Evolutionary conservation across 805 yeast genomes (phyloP).

Genomic region (Komagataella populi): DNA sequence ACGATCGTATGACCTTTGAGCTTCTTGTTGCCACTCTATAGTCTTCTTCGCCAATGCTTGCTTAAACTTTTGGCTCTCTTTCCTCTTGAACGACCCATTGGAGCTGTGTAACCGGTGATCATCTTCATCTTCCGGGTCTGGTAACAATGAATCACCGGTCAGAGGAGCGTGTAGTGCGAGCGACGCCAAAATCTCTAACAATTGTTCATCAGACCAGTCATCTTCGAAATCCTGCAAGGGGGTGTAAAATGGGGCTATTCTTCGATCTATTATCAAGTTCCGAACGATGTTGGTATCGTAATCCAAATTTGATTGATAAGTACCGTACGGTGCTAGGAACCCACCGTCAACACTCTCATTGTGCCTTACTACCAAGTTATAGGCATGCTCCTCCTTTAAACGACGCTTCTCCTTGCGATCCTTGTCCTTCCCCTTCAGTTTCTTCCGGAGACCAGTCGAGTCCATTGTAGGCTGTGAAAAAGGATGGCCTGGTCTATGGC

Average conservation of each 20-base stretch:
- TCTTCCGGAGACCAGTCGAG: background rate
- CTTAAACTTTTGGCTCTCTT: slow-evolving; percentile 30
- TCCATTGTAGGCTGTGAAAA: background rate
- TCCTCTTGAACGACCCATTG: slow-evolving; percentile 29
- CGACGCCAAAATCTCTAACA: slow-evolving; percentile 36
- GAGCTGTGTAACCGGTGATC: slow-evolving; percentile 45
- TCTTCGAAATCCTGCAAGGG: slow-evolving; percentile 75
- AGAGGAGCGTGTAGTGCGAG: slow-evolving; percentile 43
- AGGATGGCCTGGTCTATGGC: slow-evolving; percentile 1
- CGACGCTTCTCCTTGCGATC: slow-evolving; percentile 18
- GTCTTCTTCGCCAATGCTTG: slow-evolving; percentile 25
- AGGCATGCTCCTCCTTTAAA: slow-evolving; percentile 43
- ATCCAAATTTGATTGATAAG: slow-evolving; percentile 65
- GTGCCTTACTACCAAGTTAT: slow-evolving; percentile 42
- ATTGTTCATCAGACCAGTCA: slow-evolving; percentile 57
- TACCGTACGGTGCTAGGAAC: slow-evolving; percentile 81
- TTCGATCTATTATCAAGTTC: slow-evolving; percentile 50
- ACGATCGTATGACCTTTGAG: slow-evolving; percentile 16
- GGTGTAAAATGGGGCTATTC: slow-evolving; percentile 79
- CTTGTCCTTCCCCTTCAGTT: background rate
- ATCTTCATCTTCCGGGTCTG: slow-evolving; percentile 48
- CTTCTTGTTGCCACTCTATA: slow-evolving; percentile 20
- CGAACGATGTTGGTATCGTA: slow-evolving; percentile 67
- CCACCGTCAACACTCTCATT: slow-evolving; percentile 89
- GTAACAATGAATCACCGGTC: slow-evolving; percentile 27